Evolutionary conservation across 1,284 basidiomycete genomes (phyloP), one percentile per base, ranked within the genome.

Genomic region (Boletus sp.): DNA sequence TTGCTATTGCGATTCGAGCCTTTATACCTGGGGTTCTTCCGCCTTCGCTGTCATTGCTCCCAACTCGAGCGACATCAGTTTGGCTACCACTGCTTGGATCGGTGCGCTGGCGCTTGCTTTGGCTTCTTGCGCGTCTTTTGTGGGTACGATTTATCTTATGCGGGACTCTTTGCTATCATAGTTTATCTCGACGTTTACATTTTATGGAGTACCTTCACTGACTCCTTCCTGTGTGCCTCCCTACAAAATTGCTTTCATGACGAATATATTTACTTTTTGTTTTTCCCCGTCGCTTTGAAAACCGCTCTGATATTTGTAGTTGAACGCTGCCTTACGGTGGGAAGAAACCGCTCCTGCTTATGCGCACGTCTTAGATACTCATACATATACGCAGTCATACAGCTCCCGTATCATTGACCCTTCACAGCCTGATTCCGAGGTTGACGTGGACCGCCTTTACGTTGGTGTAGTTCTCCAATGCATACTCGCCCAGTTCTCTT

Each of bases 401-500:
- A 31, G 36, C n/a, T 20, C 24, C 18, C 7, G 8, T 20, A 0
- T 22, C 35, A 4, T 46, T 24, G 36, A 57, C 55, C 22, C 1
- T 57, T 59, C 49, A 65, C 50, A 66, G 9, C 35, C 55, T 57
- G 33, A 64, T 16, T 20, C 74, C 73, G 51, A 86, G 71, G 73
- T 88, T 86, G 75, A 88, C 76, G 67, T 88, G 85, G 8, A 89
- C 80, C 5, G 84, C 76, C 76, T 91, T 90, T 71, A 88, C 77
- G 57, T 78, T 76, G 36, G 84, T 84, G 75, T 89, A 90, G 75
- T 80, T 81, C 50, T 78, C 77, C 57, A 92, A 71, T 4, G 88
- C 90, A 68, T 91, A 87, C 70, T 90, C 82, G 54, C 91, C 88
- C 37, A 88, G 73, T 69, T 92, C 90, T 52, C 88, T 80, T 1